Percentiles rank a stretch among this genome's conserved stretches.
Evolutionary conservation across 169 alveolate species (phyloP).

Genomic region (Eimeria praecox): DNA sequence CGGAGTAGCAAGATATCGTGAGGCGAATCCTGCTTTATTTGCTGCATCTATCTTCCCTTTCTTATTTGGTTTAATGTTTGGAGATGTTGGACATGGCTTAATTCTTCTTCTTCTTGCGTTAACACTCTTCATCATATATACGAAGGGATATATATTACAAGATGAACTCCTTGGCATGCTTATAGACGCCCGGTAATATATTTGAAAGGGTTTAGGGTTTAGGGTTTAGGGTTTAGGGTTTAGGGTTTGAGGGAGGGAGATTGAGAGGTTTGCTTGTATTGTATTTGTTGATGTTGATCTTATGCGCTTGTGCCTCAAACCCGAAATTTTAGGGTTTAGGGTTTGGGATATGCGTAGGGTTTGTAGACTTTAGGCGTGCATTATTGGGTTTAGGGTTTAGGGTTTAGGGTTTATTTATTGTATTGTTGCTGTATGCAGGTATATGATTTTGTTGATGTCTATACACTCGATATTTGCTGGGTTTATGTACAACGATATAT

Average conservation of each 20-base stretch:
- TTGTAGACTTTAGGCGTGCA: background rate
- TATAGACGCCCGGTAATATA: slow-evolving; percentile 84
- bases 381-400: background rate
- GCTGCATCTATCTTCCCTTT: slow-evolving; percentile 99
- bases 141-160: background rate
- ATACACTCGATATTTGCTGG: slow-evolving; percentile 96
- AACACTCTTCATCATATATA: background rate
- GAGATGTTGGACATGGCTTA: slow-evolving; percentile 99
- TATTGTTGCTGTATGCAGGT: slow-evolving; percentile 89
- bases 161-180: slow-evolving; percentile 66
- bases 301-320: no score
- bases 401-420: background rate
- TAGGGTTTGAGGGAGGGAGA: background rate
- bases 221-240: slow-evolving; percentile 2
- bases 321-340: slow-evolving; percentile 1
- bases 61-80: slow-evolving; percentile 99
- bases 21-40: slow-evolving; percentile 98
- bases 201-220: background rate
- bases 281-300: no score
- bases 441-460: slow-evolving; percentile 97
- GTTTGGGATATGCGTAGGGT: background rate
- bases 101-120: slow-evolving; percentile 85
- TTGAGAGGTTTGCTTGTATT: no score
- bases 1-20: slow-evolving; percentile 99
- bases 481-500: slow-evolving; percentile 98